A percentile compares a stretch with the other conserved stretches of the same genome.
These are phyloP conservation scores for Kluyveromyces starmeri DNA, from an alignment of 805 yeast species.

Conservation along the genomic window DNA sequence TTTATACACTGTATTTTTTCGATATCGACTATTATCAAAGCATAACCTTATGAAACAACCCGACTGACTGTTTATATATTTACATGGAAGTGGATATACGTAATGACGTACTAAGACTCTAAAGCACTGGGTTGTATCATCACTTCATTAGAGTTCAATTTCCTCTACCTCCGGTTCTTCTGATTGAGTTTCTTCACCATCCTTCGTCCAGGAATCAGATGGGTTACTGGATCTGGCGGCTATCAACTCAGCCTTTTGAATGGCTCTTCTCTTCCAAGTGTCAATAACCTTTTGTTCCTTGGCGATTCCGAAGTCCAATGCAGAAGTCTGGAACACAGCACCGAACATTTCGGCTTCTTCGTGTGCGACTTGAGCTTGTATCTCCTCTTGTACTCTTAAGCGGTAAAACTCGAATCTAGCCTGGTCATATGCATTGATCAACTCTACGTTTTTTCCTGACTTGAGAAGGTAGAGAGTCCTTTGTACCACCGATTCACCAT, in stretches of 20 bases:
- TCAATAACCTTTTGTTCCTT: conserved; percentile 65
- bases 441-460: conserved; percentile 22
- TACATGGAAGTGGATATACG: too few relatives aligned
- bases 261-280: conserved; percentile 66
- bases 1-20: too few relatives aligned
- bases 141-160: conserved; percentile 4
- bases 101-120: too few relatives aligned
- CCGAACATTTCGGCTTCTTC: conserved; percentile 89
- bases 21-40: too few relatives aligned
- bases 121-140: too few relatives aligned
- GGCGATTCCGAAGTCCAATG: conserved; percentile 58
- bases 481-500: conserved; percentile 84
- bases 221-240: conserved; percentile 38
- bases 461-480: conserved; percentile 52
- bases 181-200: conserved; percentile 2
- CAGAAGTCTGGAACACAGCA: conserved; percentile 53
- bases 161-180: conserved; percentile 5
- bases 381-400: conserved; percentile 74
- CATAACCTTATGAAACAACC: too few relatives aligned
- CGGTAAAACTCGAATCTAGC: conserved; percentile 86
- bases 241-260: conserved; percentile 47
- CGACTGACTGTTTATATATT: too few relatives aligned
- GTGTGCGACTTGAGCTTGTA: conserved; percentile 56
- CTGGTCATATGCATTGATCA: conserved; percentile 68
- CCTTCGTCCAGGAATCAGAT: conserved; percentile 23